A percentile compares a stretch with the other conserved stretches of the same genome.
These are phyloP conservation scores for Lipomyces lipofer DNA, from an alignment of 805 yeast genomes.

Conservation along the genomic window DNA sequence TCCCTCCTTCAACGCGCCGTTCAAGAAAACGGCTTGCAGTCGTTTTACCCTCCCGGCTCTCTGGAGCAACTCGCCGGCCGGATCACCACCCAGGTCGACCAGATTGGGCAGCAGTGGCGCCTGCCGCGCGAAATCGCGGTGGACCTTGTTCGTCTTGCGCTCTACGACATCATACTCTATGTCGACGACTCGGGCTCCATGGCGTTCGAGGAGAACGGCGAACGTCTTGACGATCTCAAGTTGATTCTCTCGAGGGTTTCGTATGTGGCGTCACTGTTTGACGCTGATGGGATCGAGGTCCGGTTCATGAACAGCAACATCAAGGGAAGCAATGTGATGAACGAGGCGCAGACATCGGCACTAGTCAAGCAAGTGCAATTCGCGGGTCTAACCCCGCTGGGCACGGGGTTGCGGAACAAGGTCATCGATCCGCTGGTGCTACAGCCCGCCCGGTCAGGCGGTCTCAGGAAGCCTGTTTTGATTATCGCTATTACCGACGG, in stretches of 20 bases:
- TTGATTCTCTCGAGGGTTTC: conserved; percentile 36
- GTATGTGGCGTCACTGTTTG: conserved; percentile 38
- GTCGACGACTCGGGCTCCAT: conserved; percentile 41
- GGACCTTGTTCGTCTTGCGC: conserved; percentile 37
- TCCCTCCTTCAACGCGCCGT: conserved; percentile 31
- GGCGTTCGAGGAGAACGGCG: conserved; percentile 40
- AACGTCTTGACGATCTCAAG: conserved; percentile 39
- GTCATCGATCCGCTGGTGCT: conserved; percentile 37
- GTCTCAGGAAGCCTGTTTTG: conserved; percentile 36
- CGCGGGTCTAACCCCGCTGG: conserved; percentile 38
- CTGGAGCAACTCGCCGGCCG: conserved; percentile 35
- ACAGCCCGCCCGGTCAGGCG: conserved; percentile 31
- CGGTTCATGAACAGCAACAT: conserved; percentile 37
- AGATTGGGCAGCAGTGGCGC: conserved; percentile 34
- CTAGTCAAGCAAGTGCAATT: conserved; percentile 33
- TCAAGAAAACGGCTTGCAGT: conserved; percentile 35
- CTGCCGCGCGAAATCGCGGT: conserved; percentile 38
- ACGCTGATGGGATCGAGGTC: conserved; percentile 38
- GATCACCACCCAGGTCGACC: conserved; percentile 27
- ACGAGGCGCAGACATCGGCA: conserved; percentile 33
- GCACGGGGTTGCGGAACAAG: conserved; percentile 33
- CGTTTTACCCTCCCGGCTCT: conserved; percentile 38
- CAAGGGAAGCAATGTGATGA: conserved; percentile 33
- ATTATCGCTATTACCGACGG: conserved; percentile 39
- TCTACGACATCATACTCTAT: conserved; percentile 38